Base-by-base conservation (phyloP, 176 grass and related monocot species). In the Luzula sylvatica region DNA sequence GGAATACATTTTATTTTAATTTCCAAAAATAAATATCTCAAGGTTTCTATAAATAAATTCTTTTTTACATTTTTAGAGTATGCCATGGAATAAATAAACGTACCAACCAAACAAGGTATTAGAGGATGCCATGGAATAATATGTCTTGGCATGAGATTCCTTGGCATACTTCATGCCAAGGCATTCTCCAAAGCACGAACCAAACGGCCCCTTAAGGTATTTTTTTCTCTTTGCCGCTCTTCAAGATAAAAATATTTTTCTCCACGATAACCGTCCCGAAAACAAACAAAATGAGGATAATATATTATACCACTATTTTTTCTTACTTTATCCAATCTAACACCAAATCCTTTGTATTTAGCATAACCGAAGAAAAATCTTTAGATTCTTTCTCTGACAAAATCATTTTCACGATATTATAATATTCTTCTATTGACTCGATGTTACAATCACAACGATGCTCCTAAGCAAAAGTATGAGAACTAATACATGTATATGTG, bases 301-400 rank as follows among this genome's bases (percentile, higher is more conserved):
- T 29, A 44, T n/a, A n/a, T n/a, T 15, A 65, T 7, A 14, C 12
- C 2, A 20, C 61, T 43, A 4, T 0, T 26, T 51, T 26, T 30
- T 5, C 8, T 29, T 28, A 48, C 14, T 49, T 44, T 65, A 16
- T n/a, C n/a, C n/a, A 50, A 12, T 50, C 60, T 50, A 30, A 65
- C 21, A 11, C 4, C 50, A 20, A 65, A 65, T 3, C 60, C 60
- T 65, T 65, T 50, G 4, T n/a, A 25, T 6, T 50, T 65, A 15
- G 60, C 60, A 11, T 65, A 65, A 12, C 27, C 32, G 42, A 18
- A 48, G 42, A 65, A 23, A 65, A 65, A 3, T 61, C n/a, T 44
- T 46, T 6, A 29, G 23, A 39, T 7, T 65, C 60, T 47, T 65
- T 11, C 39, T 65, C 60, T 7, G 60, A 46, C 20, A 65, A 65